phyloP scores from a whole-genome alignment of 2,329 filamentous ascomycete species.

The Phyllosticta citrichinensis region DNA sequence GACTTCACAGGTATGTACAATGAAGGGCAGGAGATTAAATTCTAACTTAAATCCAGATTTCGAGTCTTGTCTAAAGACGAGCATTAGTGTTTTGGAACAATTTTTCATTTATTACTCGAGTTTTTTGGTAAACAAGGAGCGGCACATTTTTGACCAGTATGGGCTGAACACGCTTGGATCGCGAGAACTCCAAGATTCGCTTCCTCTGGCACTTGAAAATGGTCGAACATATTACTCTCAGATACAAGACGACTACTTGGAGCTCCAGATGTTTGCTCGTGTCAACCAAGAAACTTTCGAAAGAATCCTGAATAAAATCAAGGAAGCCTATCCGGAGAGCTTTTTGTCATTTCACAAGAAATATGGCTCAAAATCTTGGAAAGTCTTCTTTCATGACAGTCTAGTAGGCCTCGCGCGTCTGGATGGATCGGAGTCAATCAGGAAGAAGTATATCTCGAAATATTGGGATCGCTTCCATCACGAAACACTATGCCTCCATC shows the following conservation, averaged over 20 bases:
- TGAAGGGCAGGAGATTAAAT: not conserved
- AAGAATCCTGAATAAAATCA: not conserved
- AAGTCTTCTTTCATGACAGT: too few relatives aligned
- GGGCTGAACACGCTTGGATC: too few relatives aligned
- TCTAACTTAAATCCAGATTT: not conserved
- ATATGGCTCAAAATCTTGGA: not conserved
- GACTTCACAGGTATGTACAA: not conserved
- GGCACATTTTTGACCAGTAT: not conserved
- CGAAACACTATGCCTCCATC: too few relatives aligned
- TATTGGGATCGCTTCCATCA: too few relatives aligned
- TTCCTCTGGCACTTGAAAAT: not conserved
- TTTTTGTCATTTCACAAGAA: not conserved
- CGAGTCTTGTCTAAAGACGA: not conserved
- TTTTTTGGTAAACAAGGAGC: too few relatives aligned
- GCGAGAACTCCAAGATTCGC: too few relatives aligned
- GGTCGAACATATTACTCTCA: not conserved
- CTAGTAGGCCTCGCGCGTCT: too few relatives aligned
- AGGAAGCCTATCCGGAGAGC: not conserved
- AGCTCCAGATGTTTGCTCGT: not conserved
- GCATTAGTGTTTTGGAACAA: not conserved
- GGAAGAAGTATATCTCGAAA: too few relatives aligned
- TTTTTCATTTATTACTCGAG: too few relatives aligned
- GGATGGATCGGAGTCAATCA: too few relatives aligned
- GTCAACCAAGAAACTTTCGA: not conserved
- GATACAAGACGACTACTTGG: not conserved